A percentile compares a stretch with the other conserved stretches of the same genome.
These are phyloP conservation scores for Ilex paraguariensis DNA, from an alignment of 305 asterid species.

Conservation along the genomic window DNA sequence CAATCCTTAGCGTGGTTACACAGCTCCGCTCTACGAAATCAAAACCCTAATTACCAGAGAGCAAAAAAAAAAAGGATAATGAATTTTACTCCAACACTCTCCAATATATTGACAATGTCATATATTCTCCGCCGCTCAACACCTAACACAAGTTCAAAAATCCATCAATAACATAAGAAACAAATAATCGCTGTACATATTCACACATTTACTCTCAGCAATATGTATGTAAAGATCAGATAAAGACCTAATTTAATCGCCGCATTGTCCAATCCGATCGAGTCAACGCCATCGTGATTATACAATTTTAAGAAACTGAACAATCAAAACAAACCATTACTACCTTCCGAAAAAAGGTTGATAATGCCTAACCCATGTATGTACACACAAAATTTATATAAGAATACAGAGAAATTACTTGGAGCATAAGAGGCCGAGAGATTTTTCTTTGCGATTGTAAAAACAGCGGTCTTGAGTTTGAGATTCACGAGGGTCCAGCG, in stretches of 20 bases:
- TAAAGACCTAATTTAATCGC: constrained; percentile 46
- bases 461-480: constrained; percentile 27
- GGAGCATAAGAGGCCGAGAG: constrained; percentile 63
- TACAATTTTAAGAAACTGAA: constrained; percentile 60
- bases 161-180: constrained; percentile 1
- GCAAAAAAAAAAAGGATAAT: constrained; percentile 4
- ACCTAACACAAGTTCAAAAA: constrained; percentile 28
- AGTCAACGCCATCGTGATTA: constrained; percentile 47
- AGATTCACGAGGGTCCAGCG: constrained; percentile 25
- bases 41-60: background rate
- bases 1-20: background rate
- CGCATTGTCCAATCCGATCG: constrained; percentile 53
- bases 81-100: constrained; percentile 54
- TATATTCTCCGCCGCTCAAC: constrained; percentile 67
- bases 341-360: background rate
- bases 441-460: constrained; percentile 65
- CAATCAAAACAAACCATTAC: constrained; percentile 8
- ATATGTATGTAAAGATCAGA: background rate
- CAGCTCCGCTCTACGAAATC: background rate
- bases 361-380: too few relatives aligned
- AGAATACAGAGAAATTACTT: constrained; percentile 28
- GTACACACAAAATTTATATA: too few relatives aligned
- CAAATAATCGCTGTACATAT: background rate
- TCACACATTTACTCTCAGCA: too few relatives aligned
- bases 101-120: constrained; percentile 63